Base-by-base conservation (phyloP, 768 basidiomycete species). In the Amanita subjunquillea region DNA sequence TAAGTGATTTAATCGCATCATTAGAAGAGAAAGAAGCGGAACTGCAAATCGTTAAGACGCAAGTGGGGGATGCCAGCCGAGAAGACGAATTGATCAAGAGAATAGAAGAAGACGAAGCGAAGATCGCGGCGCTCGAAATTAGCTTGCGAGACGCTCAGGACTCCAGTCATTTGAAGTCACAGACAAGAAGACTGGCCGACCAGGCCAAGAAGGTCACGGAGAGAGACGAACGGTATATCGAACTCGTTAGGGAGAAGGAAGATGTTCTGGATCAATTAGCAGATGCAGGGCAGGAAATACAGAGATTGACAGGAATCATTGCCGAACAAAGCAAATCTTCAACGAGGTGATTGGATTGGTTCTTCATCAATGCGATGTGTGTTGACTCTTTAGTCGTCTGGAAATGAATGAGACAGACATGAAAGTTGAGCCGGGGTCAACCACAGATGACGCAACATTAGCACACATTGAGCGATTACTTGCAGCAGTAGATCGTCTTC, bases 91-190 rank as follows among this genome's bases (percentile, higher is more conserved):
- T 88, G 27, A 55, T 83, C 62, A 72, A 74, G 63, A 72, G 87
- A 56, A 79, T 89, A 27, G 85, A 88, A 41, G 83, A 85, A 59
- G 85, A 88, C 56, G 82, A 82, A 45, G 79, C 77, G 4, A 84
- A 80, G 64, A 81, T 87, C 34, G 65, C 68, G 3, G 74, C 78
- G 2, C 60, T 87, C 52, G 80, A 85, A 60, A 65, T 62, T 42
- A 64, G 78, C 63, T 60, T 78, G 2, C 62, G 68, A 22, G 72
- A 72, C 29, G 61, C 68, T n/a, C 66, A 71, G 22, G 63, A 71
- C 42, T 51, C 68, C 8, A 65, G 71, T 53, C 57, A 61, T n/a
- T 61, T 68, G 55, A 69, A 71, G 54, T 68, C 73, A 32, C 74
- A 68, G 43, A 56, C 80, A 38, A 67, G 67, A 42, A 58, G 69